Evolutionary conservation across 805 yeast genomes (phyloP), one percentile per base, ranked within the genome.

Genomic region (Candida nitratophila): DNA sequence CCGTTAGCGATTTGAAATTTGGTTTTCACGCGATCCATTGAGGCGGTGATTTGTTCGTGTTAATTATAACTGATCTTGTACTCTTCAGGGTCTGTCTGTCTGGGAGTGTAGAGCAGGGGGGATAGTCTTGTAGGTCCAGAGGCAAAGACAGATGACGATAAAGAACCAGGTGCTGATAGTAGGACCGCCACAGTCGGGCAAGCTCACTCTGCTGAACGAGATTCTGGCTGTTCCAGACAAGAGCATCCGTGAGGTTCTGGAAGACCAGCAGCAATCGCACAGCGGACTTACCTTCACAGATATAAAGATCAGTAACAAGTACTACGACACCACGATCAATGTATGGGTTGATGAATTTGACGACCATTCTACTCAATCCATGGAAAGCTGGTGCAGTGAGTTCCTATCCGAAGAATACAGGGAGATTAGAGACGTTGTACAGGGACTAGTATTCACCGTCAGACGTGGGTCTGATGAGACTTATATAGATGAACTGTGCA

Each of bases 381-480:
- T 44, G 32, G 22, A 24, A 6, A 43, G 51, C 3, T 75, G 80
- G 77, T 45, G 46, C 33, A 40, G 50, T 0, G 79, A 76, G 46
- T 69, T 76, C 45, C 14, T 37, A 10, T 43, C 57, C 1, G 60
- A 51, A 0, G 77, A 73, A 33, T 62, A 56, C 45, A 51, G 46
- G 21, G 80, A 74, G 43, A 52, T 76, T 30, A 56, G 81, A 22
- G 74, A 70, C 19, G 70, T 55, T 1, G 36, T 76, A 3, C 73
- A 70, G 37, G 81, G 81, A 1, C 26, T 74, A 11, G 56, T 76
- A 3, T 58, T 73, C 46, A 68, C 76, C 1, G 32, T 74, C 14
- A 62, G 67, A 46, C 41, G 63, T 37, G 30, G 44, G 7, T 54
- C 50, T 17, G 53, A 57, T 11, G 39, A 47, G 3, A 63, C 57